A percentile compares a stretch with the other conserved stretches of the same genome.
Conservation (phyloP, 1,139 yeast species). For the Pneumocystis canis region DNA sequence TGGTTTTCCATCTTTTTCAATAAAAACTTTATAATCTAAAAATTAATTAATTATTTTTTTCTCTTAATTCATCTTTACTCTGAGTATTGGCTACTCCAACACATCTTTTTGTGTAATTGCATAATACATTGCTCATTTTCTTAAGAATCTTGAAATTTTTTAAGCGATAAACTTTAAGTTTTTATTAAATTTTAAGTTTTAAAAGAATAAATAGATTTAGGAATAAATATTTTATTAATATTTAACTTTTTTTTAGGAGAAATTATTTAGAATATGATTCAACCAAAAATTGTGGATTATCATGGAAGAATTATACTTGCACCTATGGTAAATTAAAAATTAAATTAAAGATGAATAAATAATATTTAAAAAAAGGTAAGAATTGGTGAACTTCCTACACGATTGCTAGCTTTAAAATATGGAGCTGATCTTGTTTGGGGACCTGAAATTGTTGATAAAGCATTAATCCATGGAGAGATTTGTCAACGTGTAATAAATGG, state of each 20-base stretch:
- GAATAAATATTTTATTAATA: too few species aligned
- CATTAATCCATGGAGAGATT: constrained; percentile 35
- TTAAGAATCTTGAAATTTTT: too few species aligned
- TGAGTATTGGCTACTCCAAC: constrained; percentile 72
- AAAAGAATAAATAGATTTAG: too few species aligned
- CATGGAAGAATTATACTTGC: constrained; percentile 72
- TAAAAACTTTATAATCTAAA: constrained; percentile 62
- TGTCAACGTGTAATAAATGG: constrained; percentile 49
- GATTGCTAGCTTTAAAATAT: constrained; percentile 59
- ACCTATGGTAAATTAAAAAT: constrained; percentile 46
- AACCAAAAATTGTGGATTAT: constrained; percentile 26
- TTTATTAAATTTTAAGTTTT: too few species aligned
- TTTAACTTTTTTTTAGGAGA: too few species aligned
- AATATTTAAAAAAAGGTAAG: constrained; percentile 37
- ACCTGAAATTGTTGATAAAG: constrained; percentile 85
- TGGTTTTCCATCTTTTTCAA: constrained; percentile 43
- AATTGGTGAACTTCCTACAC: constrained; percentile 82
- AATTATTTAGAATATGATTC: too few species aligned
- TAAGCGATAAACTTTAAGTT: too few species aligned
- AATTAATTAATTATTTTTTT: not conserved
- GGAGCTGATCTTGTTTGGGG: constrained; percentile 96
- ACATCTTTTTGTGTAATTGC: constrained; percentile 34
- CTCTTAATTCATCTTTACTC: not conserved
- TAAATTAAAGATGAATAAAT: not conserved
- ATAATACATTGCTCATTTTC: constrained; percentile 2